Evolutionary conservation across 106 monocot species (phyloP), one percentile per base, ranked within the genome.

Genomic region (Dendrobium nobile): DNA sequence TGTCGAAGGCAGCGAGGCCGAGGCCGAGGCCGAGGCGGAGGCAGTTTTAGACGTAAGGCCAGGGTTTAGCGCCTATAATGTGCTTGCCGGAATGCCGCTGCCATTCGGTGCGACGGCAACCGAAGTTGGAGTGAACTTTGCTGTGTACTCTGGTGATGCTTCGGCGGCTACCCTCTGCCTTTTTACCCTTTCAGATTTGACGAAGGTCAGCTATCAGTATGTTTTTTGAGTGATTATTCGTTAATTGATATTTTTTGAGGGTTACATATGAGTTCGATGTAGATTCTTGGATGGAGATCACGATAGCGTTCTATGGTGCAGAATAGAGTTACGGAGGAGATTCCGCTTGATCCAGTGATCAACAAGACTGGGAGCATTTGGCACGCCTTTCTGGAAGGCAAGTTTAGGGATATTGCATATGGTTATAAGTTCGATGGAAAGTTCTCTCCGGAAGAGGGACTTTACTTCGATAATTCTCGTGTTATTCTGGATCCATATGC

Each of bases 401-500:
- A 93, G 13, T 55, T 93, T 61, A 47, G 54, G 19, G 86, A 88
- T 61, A 82, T 96, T 87, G 41, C 92, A 3, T 96, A 96, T 82
- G 96, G 93, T 1, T 96, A 93, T 88, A 90, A 84, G 79, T 88
- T 96, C 74, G 93, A 93, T 75, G 92, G 96, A 19, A 82, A 81
- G 55, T 92, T 90, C 79, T 86, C 80, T 76, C 92, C 90, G 10
- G 68, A 87, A 73, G 82, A 92, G 45, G 93, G 93, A 31, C 81
- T 84, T 28, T 94, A 89, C 75, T 94, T 85, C 75, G 89, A 96
- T 68, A 76, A 78, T 75, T 96, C 93, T 59, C 85, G 79, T 3
- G 58, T 96, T 64, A 59, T 96, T 43, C 44, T 96, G n/a, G 96
- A 96, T 84, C 96, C 96, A 10, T 96, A 96, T 88, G 88, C 93